A percentile compares a stretch with the other conserved stretches of the same genome.
Evolutionary conservation across 2,329 filamentous ascomycete species (phyloP).

Genomic region (Lizonia empirigonia): DNA sequence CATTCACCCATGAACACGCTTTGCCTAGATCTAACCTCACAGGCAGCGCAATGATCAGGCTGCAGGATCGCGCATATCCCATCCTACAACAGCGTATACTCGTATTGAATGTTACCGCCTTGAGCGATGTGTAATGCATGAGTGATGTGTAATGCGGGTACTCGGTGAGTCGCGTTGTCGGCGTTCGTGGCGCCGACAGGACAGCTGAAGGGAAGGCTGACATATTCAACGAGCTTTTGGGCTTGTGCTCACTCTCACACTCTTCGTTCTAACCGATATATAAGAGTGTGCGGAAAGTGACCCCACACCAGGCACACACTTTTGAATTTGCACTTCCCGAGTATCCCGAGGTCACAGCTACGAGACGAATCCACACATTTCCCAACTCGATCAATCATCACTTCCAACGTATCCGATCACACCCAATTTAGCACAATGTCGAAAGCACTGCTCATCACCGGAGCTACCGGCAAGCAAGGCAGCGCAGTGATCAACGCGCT

Average conservation of each 20-base stretch:
- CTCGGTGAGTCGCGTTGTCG: constrained; percentile 3
- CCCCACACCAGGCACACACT: not conserved
- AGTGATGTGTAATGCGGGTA: constrained; percentile 5
- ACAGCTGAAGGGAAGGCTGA: not conserved
- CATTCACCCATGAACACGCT: too few species aligned
- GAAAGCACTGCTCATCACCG: constrained; percentile 46
- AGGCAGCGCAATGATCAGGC: too few species aligned
- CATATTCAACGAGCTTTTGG: not conserved
- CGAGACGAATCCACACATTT: not conserved
- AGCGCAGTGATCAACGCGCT: constrained; percentile 50
- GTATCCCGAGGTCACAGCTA: not conserved
- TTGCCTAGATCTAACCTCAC: too few species aligned
- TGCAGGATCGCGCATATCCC: too few species aligned
- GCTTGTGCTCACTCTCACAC: not conserved
- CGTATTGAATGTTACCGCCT: not conserved
- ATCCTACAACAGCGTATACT: too few species aligned
- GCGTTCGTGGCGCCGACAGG: not conserved
- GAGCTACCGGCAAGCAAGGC: constrained; percentile 55
- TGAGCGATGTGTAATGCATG: not conserved
- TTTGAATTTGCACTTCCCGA: not conserved
- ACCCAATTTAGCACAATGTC: not conserved
- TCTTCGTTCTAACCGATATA: not conserved
- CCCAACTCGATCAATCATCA: too few species aligned
- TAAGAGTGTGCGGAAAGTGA: not conserved
- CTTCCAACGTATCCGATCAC: not conserved